Base-by-base conservation (phyloP, 1,139 yeast species). In the Insectozyma bohioensis region DNA sequence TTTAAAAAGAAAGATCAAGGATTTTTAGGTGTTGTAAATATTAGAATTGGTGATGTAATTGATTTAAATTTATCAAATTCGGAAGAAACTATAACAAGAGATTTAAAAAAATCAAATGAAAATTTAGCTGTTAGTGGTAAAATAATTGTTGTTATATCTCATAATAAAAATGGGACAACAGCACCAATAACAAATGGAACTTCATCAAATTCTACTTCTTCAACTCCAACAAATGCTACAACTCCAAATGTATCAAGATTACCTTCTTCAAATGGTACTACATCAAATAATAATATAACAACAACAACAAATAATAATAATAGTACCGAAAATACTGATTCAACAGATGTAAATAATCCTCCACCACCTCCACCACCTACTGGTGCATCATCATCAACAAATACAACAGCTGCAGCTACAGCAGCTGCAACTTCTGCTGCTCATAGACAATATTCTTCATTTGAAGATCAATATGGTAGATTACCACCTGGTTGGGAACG, bases 401-500 rank as follows among this genome's bases (percentile, higher is more conserved):
- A 39, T 12, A 27, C 39, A 23, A 17, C 37, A 9, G 14, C 39
- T 12, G 28, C 39, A 23, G 31, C 42, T 15, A 40, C 54, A 2
- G 26, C 48, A 14, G 38, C 56, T 7, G 37, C 51, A 20, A 44
- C 51, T 4, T 40, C 56, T 10, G 40, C 52, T 18, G 42, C 52
- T 26, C 63, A 62, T 48, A 74, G 87, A 53, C 92, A 82, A 47
- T 83, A 80, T 49, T 85, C 95, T 2, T 86, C 97, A 2, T 92
- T 92, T 56, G 98, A 92, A 61, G 99, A 92, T 61, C 97, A 92
- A 56, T 79, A 81, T 50, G 99, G 99, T 30, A 75, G 97, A 51
- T 71, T 92, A 47, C 99, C 98, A 5, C 86, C 97, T 4, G 99
- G 99, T 3, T 92, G 98, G 98, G 99, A 92, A 62, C 80, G 98